phyloP scores from a whole-genome alignment of 208 protist species.

The Wallacemonas sp. region DNA sequence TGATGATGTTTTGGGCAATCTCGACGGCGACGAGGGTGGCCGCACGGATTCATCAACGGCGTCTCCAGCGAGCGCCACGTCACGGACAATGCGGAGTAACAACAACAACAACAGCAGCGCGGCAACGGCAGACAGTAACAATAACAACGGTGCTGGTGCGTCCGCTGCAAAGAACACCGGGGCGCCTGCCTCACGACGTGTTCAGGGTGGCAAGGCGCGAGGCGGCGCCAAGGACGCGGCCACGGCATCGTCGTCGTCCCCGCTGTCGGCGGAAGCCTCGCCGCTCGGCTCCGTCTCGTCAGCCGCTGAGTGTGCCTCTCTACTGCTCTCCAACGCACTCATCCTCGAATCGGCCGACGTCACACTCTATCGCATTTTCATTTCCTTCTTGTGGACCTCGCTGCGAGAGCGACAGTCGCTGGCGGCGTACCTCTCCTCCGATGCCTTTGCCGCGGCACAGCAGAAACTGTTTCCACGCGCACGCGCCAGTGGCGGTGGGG shows the following conservation, averaged over 20 bases:
- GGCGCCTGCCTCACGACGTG: no score
- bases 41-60: background rate
- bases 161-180: no score
- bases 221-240: no score
- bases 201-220: no score
- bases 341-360: conserved; percentile 70
- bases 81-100: no score
- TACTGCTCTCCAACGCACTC: conserved; percentile 67
- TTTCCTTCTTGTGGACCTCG: conserved; percentile 37
- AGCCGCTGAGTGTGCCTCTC: conserved; percentile 48
- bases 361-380: conserved; percentile 54
- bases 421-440: conserved; percentile 48
- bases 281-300: no score
- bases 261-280: conserved; percentile 19
- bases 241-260: background rate
- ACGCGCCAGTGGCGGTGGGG: background rate
- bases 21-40: conserved; percentile 18
- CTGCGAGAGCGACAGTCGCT: conserved; percentile 50
- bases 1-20: conserved; percentile 4
- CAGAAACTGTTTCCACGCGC: conserved; percentile 35
- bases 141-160: no score
- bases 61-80: background rate
- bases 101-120: no score
- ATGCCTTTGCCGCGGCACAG: conserved; percentile 35
- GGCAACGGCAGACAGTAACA: no score